Conservation (phyloP, 1,284 basidiomycete species). For the Apiotrichum laibachii region DNA sequence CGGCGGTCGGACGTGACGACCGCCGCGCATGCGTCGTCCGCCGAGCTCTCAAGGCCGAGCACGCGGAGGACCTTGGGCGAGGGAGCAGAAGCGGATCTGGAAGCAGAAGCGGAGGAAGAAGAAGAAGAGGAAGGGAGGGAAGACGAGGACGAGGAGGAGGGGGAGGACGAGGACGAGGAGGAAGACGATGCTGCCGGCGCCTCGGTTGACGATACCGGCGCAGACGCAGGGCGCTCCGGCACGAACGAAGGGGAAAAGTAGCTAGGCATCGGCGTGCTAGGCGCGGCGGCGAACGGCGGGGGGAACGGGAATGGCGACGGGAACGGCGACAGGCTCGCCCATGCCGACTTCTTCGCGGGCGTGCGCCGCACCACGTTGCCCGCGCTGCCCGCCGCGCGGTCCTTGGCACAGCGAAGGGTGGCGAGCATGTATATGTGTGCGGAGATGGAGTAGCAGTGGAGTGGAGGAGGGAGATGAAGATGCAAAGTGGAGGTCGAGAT, state of each 20-base stretch:
- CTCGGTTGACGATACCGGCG: too few relatives aligned
- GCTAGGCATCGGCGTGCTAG: background rate
- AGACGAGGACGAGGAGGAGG: background rate
- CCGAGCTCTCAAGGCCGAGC: constrained; percentile 73
- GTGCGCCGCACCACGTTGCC: background rate
- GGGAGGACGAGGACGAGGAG: background rate
- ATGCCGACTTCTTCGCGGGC: background rate
- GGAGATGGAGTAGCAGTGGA: background rate
- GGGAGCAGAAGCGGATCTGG: background rate
- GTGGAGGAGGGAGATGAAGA: background rate
- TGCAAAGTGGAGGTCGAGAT: background rate
- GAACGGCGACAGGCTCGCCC: background rate
- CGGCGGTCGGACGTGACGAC: constrained; percentile 66
- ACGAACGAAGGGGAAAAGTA: background rate
- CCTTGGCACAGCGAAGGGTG: background rate
- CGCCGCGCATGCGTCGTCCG: constrained; percentile 85
- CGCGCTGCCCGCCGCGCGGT: background rate
- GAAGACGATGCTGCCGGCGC: too few relatives aligned
- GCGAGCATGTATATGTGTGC: background rate
- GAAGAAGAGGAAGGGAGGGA: background rate
- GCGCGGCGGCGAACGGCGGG: background rate
- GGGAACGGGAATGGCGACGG: background rate
- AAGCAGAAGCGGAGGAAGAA: background rate
- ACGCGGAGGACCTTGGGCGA: constrained; percentile 53
- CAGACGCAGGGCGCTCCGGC: background rate